Evolutionary conservation across 306 rosid genomes (phyloP).

Genomic region (Cicer chorassanicum): DNA sequence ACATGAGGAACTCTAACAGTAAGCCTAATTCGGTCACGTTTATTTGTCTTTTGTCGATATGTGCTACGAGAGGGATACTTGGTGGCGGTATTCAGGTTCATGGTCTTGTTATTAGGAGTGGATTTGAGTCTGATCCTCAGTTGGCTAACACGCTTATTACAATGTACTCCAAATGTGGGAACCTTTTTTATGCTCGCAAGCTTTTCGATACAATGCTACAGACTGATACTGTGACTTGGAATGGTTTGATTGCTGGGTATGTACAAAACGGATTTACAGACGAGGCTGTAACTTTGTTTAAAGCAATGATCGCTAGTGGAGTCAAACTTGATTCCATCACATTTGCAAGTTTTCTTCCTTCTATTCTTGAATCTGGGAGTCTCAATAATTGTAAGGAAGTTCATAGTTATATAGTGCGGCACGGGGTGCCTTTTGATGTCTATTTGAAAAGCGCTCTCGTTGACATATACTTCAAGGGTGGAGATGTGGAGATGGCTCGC

Average conservation of each 20-base stretch:
- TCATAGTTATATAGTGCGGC: conserved; percentile 68
- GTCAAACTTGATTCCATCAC: conserved; percentile 69
- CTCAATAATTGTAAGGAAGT: conserved; percentile 65
- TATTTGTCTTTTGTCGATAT: conserved; percentile 62
- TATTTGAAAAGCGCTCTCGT: conserved; percentile 73
- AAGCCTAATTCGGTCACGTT: conserved; percentile 65
- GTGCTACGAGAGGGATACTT: conserved; percentile 62
- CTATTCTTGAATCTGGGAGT: conserved; percentile 56
- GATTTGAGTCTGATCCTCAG: conserved; percentile 62
- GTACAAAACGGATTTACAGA: conserved; percentile 69
- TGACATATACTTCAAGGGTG: conserved; percentile 65
- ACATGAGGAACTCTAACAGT: conserved; percentile 54
- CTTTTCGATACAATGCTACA: conserved; percentile 58
- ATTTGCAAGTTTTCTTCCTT: conserved; percentile 78
- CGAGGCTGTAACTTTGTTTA: conserved; percentile 60
- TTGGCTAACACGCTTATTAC: conserved; percentile 69
- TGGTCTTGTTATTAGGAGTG: conserved; percentile 61
- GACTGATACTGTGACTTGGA: conserved; percentile 74
- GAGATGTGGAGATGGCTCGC: conserved; percentile 60
- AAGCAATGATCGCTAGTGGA: conserved; percentile 62
- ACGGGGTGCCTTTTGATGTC: conserved; percentile 61
- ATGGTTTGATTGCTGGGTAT: conserved; percentile 72
- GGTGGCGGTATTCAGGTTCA: conserved; percentile 74
- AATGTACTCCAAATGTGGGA: conserved; percentile 70
- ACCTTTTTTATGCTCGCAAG: conserved; percentile 54